Percentiles rank a stretch among this genome's conserved stretches.
Conservation (phyloP, 164 flowering plant species). For the Chimonanthus salicifolius region DNA sequence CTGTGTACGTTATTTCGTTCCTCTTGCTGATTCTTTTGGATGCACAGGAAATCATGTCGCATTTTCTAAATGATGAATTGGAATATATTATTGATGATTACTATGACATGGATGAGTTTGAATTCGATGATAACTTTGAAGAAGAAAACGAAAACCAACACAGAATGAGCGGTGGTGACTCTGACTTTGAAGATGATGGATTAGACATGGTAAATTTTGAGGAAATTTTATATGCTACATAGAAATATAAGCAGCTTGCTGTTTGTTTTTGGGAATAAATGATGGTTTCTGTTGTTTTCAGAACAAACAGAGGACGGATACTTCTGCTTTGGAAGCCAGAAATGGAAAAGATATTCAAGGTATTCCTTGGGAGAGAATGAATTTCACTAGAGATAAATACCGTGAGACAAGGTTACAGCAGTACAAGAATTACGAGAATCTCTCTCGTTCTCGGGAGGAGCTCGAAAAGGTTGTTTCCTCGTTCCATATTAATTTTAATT, state of each 20-base stretch:
- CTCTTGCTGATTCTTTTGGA: neutral
- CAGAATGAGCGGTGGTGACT: constrained; percentile 9
- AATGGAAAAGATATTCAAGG: constrained; percentile 96
- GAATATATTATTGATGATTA: constrained; percentile 50
- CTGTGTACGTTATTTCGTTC: no score
- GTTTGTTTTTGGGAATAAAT: no score
- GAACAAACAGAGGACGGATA: constrained; percentile 64
- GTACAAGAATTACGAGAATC: constrained; percentile 68
- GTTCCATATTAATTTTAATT: neutral
- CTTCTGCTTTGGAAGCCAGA: constrained; percentile 78
- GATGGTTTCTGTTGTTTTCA: constrained; percentile 11
- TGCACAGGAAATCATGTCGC: constrained; percentile 34
- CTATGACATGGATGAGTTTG: constrained; percentile 40
- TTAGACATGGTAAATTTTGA: constrained; percentile 36
- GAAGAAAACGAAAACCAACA: constrained; percentile 20
- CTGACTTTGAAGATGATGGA: constrained; percentile 50
- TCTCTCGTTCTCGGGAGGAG: constrained; percentile 37
- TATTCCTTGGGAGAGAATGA: constrained; percentile 87
- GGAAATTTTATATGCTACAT: neutral
- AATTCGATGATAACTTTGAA: constrained; percentile 24
- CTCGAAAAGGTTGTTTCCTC: constrained; percentile 47
- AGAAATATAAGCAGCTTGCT: neutral
- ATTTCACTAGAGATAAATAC: constrained; percentile 62
- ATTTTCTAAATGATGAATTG: constrained; percentile 44
- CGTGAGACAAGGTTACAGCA: constrained; percentile 76